A percentile compares a stretch with the other conserved stretches of the same genome.
Conservation (phyloP, 2,329 filamentous ascomycete genomes). For the Aspergillus phoenicis region DNA sequence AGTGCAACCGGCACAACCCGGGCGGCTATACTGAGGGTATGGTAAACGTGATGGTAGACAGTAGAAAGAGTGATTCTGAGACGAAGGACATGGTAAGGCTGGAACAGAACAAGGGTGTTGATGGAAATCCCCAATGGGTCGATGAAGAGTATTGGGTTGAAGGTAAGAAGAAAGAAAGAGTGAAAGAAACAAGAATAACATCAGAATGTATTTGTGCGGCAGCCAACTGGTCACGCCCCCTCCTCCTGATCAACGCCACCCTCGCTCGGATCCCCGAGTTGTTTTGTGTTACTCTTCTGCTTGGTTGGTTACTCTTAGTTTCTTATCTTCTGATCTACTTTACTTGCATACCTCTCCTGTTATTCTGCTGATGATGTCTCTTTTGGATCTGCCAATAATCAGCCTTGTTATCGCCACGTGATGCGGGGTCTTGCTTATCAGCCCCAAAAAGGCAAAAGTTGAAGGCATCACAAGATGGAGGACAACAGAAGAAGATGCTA, state of each 20-base stretch:
- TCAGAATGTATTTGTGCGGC: background rate
- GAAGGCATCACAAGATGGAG: slow-evolving; percentile 1
- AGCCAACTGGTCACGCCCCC: slow-evolving; percentile 2
- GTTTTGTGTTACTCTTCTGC: background rate
- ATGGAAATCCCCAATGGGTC: background rate
- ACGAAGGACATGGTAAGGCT: slow-evolving; percentile 24
- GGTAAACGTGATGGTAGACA: slow-evolving; percentile 18
- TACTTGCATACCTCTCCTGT: too few species aligned
- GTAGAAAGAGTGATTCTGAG: slow-evolving; percentile 19
- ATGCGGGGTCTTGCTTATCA: slow-evolving; percentile 26
- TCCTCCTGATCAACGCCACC: background rate
- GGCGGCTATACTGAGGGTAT: slow-evolving; percentile 25
- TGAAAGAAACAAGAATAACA: background rate
- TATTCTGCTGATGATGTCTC: too few species aligned
- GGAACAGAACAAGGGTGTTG: background rate
- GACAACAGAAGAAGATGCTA: too few species aligned
- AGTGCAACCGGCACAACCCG: background rate
- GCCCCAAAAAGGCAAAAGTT: background rate
- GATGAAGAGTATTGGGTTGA: background rate
- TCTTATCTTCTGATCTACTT: background rate
- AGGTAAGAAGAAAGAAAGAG: slow-evolving; percentile 10
- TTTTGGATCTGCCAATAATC: slow-evolving; percentile 12
- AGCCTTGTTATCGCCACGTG: slow-evolving; percentile 21
- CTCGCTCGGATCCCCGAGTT: background rate
- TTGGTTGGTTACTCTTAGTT: background rate